Evolutionary conservation across 2,329 filamentous ascomycete species (phyloP), one percentile per base, ranked within the genome.

Genomic region (Coniochaeta ligniaria): DNA sequence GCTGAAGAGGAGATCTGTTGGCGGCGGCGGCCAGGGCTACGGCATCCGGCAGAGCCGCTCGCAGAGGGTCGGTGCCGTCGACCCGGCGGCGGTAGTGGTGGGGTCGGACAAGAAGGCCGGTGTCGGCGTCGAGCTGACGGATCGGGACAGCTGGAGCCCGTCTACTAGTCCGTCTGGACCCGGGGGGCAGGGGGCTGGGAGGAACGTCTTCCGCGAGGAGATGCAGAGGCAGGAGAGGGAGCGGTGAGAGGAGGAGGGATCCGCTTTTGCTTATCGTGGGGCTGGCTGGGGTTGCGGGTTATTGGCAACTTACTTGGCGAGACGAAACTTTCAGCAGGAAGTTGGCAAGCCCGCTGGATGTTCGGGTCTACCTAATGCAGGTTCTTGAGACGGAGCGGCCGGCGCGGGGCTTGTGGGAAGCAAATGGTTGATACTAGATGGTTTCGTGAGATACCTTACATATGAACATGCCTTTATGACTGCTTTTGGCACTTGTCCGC

Each of bases 131-230:
- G 64, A 71, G 66, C 60, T 74, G 22, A 70, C 68, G 28, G 67
- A 72, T 59, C 64, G 69, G 11, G 69, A 69, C 20, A 71, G 68
- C 59, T 72, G 71, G 69, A 69, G 67, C 38, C 38, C 38, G 38
- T n/a, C 16, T 17, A 41, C 38, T 41, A 41, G 38, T n/a, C 38
- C 38, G 16, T 57, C 68, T 68, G 6, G 69, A 66, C 26, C 43
- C 47, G 52, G 28, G 24, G 68, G 28, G 5, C 28, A 31, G 28
- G 28, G 28, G 28, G 9, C 28, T 5, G 28, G 68, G 43, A 60
- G 60, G 31, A 75, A 75, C 36, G 68, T 74, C n/a, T 76, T 76
- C 61, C 67, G 72, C 45, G 72, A 74, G 60, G 73, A 76, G 66
- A 61, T 75, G 33, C 65, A 66, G 64, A 66, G 73, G 60, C 73